A percentile compares a stretch with the other conserved stretches of the same genome.
phyloP scores from a whole-genome alignment of 2,329 filamentous ascomycete species.

The Plenodomus tracheiphilus region DNA sequence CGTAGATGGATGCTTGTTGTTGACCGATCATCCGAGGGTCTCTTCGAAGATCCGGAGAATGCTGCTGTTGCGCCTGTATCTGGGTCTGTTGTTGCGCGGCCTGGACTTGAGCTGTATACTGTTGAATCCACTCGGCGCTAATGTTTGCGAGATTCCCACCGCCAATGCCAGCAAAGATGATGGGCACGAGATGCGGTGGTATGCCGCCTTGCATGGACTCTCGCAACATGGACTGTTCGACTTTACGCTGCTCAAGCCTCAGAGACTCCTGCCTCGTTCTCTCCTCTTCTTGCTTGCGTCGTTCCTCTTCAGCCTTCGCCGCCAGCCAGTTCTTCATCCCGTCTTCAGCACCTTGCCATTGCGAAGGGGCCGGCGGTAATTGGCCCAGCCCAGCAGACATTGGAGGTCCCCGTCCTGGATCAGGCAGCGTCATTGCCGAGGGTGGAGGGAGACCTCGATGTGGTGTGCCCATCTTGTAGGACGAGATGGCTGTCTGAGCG shows the following conservation, averaged over 20 bases:
- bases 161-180: slow-evolving; percentile 58
- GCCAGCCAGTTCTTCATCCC: slow-evolving; percentile 56
- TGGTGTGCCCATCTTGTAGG: slow-evolving; percentile 53
- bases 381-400: slow-evolving; percentile 44
- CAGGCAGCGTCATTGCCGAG: slow-evolving; percentile 56
- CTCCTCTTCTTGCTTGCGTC: slow-evolving; percentile 58
- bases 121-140: slow-evolving; percentile 56
- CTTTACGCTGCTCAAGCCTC: slow-evolving; percentile 55
- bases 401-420: slow-evolving; percentile 47
- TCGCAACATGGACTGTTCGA: slow-evolving; percentile 57
- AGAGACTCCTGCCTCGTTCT: slow-evolving; percentile 56
- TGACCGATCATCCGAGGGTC: slow-evolving; percentile 50
- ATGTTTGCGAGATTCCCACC: slow-evolving; percentile 53
- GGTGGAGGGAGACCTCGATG: slow-evolving; percentile 59
- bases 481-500: slow-evolving; percentile 48
- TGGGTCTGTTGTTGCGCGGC: slow-evolving; percentile 49
- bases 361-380: slow-evolving; percentile 50
- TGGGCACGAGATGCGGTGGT: slow-evolving; percentile 56
- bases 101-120: slow-evolving; percentile 53
- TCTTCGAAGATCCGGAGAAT: slow-evolving; percentile 48
- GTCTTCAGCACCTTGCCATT: slow-evolving; percentile 57
- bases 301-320: slow-evolving; percentile 58
- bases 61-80: slow-evolving; percentile 45
- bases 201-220: slow-evolving; percentile 57
- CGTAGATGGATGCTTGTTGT: slow-evolving; percentile 36